These are phyloP conservation scores for Barbarea vulgaris DNA, from an alignment of 345 rosid species.

Conservation along the genomic window DNA sequence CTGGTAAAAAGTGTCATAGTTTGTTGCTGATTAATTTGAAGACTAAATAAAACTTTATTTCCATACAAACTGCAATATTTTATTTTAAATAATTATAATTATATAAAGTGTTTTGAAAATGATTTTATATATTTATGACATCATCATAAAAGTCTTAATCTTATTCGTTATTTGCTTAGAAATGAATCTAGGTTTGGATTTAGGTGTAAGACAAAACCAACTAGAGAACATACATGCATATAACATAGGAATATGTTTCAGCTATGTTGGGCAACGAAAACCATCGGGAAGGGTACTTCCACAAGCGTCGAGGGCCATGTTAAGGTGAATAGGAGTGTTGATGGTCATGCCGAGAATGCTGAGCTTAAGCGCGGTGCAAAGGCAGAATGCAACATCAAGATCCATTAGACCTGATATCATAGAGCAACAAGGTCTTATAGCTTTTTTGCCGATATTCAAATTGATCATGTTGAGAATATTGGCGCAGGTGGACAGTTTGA, in stretches of 20 bases:
- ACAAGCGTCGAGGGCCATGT: slow-evolving; percentile 37
- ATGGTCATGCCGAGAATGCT: slow-evolving; percentile 35
- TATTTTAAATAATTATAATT: not conserved
- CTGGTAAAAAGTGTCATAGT: not conserved
- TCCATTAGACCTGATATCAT: slow-evolving; percentile 36
- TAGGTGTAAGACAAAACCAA: not conserved
- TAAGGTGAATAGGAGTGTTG: slow-evolving; percentile 34
- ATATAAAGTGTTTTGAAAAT: not conserved
- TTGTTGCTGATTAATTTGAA: not conserved
- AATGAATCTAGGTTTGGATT: slow-evolving; percentile 14
- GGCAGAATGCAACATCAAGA: slow-evolving; percentile 34
- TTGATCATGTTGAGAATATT: slow-evolving; percentile 35
- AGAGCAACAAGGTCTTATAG: slow-evolving; percentile 40
- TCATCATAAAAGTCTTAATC: not conserved
- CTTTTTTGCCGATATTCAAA: slow-evolving; percentile 30
- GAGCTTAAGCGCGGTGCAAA: slow-evolving; percentile 35
- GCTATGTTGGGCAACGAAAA: slow-evolving; percentile 33
- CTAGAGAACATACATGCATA: not conserved
- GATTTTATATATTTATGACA: not conserved
- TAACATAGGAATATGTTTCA: not conserved
- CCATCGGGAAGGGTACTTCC: slow-evolving; percentile 35
- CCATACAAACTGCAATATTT: not conserved
- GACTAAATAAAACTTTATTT: not conserved
- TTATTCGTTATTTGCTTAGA: slow-evolving; percentile 18
- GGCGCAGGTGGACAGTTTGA: slow-evolving; percentile 32